Evolutionary conservation across 345 rosid species (phyloP).

Genomic region (Eucalyptus sideroxylon): DNA sequence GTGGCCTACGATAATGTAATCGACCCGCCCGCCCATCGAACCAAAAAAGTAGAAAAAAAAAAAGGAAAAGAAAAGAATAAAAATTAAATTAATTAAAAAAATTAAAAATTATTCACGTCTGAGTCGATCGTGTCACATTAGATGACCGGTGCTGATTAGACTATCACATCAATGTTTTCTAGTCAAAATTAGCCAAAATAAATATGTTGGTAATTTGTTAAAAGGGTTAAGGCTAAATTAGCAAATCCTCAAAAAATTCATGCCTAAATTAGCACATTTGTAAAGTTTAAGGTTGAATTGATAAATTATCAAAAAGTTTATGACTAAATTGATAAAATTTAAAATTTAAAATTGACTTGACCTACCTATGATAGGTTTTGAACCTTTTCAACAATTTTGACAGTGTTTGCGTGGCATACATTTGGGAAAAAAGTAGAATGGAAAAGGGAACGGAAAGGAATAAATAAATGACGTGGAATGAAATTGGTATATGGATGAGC

Average conservation of each 20-base stretch:
- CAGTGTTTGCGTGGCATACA: too few relatives aligned
- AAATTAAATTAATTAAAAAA: too few relatives aligned
- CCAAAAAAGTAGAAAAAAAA: too few relatives aligned
- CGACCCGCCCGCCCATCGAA: neutral
- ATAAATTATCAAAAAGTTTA: rapidly evolving
- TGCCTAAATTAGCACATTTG: rapidly evolving
- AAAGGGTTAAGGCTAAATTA: neutral
- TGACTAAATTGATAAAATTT: rapidly evolving
- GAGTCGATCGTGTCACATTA: rapidly evolving
- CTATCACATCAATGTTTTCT: rapidly evolving
- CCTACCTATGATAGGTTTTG: neutral
- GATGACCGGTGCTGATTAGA: rapidly evolving
- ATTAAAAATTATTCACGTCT: rapidly evolving
- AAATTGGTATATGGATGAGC: neutral
- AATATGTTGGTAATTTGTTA: too few relatives aligned
- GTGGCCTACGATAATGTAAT: neutral
- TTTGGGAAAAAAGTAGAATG: neutral
- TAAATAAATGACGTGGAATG: neutral
- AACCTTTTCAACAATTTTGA: neutral
- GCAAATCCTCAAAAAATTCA: neutral
- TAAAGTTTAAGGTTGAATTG: rapidly evolving
- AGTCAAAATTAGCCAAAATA: rapidly evolving
- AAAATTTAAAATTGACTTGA: too few relatives aligned
- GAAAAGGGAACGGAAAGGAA: neutral
- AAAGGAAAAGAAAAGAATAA: too few relatives aligned